phyloP scores from a whole-genome alignment of 768 basidiomycete species.

The Candolleomyces eurysporus region DNA sequence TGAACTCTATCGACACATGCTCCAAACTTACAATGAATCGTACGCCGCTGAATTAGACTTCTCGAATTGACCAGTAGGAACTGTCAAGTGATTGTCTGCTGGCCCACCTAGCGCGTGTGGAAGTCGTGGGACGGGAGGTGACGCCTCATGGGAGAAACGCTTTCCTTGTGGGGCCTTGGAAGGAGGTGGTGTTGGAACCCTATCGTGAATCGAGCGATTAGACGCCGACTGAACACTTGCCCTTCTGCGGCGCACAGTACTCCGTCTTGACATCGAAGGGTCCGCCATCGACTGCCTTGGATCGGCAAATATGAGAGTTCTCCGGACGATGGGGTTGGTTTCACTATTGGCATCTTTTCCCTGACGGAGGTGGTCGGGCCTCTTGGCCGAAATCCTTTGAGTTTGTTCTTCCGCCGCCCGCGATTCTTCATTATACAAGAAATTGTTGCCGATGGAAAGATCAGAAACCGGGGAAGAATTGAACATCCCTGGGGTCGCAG shows the following conservation, averaged over 20 bases:
- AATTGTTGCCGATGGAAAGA: constrained; percentile 11
- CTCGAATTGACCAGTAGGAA: constrained; percentile 47
- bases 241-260: constrained; percentile 58
- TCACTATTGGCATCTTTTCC: constrained; percentile 38
- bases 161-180: constrained; percentile 51
- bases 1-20: too few relatives aligned
- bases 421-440: constrained; percentile 12
- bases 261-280: constrained; percentile 53
- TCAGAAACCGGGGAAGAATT: constrained; percentile 8
- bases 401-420: constrained; percentile 15
- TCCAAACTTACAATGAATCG: constrained; percentile 65
- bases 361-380: constrained; percentile 37
- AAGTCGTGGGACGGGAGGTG: constrained; percentile 69
- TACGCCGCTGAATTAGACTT: constrained; percentile 65
- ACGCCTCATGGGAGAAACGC: constrained; percentile 64
- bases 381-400: constrained; percentile 22
- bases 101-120: constrained; percentile 49
- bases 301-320: constrained; percentile 80
- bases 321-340: constrained; percentile 58
- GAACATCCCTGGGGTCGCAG: constrained; percentile 24
- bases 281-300: constrained; percentile 56
- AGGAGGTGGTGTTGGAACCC: constrained; percentile 84
- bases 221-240: constrained; percentile 61
- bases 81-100: constrained; percentile 33
- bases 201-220: constrained; percentile 74